Evolutionary conservation across 73 alveolate species (phyloP).

Genomic region (Stentor coeruleus): DNA sequence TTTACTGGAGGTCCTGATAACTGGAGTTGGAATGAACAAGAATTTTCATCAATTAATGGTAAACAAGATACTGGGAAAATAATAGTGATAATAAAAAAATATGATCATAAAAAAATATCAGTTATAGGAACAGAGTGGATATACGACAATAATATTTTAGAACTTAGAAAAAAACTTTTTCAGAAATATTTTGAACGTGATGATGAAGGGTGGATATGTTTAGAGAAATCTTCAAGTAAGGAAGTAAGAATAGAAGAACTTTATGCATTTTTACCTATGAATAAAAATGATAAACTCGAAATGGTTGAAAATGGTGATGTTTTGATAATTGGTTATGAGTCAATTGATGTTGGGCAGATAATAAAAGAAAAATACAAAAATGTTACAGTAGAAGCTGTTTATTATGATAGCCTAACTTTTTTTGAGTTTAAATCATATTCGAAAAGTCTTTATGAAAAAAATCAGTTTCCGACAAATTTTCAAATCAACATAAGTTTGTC

Average conservation of each 20-base stretch:
- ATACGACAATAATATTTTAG: not conserved
- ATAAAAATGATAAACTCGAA: not conserved
- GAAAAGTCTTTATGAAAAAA: not conserved
- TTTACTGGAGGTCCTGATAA: not conserved
- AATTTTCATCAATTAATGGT: not conserved
- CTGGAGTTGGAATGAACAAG: conserved; percentile 21
- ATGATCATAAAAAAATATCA: not conserved
- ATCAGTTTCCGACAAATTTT: not conserved
- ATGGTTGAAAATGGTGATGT: not conserved
- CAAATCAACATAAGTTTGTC: not conserved
- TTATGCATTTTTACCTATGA: no score
- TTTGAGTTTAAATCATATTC: not conserved
- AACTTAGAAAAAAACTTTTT: not conserved
- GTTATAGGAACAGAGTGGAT: not conserved
- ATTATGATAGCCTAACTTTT: not conserved
- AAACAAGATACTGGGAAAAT: not conserved
- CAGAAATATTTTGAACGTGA: not conserved
- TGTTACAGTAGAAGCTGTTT: not conserved
- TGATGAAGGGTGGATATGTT: not conserved
- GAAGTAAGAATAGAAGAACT: not conserved
- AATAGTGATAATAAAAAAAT: not conserved
- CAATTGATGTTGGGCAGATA: not conserved
- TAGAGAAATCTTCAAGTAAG: not conserved
- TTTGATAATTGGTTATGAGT: not conserved
- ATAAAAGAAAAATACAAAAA: not conserved